phyloP scores from a whole-genome alignment of 257 asterid species.

The Nicotiana undulata region DNA sequence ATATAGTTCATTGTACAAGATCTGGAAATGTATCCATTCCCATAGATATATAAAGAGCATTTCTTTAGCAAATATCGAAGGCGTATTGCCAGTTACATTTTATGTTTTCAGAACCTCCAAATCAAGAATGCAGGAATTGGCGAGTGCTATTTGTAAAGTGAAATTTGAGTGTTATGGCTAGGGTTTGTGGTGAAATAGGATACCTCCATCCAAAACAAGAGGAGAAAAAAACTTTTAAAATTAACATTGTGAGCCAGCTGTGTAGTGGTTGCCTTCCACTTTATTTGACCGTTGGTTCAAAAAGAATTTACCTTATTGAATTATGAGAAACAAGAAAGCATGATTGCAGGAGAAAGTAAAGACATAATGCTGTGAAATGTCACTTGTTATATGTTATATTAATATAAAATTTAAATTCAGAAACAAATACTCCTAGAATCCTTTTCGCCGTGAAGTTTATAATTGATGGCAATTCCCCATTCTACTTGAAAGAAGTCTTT shows the following conservation, averaged over 20 bases:
- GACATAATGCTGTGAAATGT: background rate
- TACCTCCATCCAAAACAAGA: background rate
- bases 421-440: no score
- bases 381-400: no score
- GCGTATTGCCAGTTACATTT: background rate
- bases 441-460: background rate
- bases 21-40: slow-evolving; percentile 20
- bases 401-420: no score
- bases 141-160: background rate
- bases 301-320: background rate
- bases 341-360: background rate
- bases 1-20: slow-evolving; percentile 31
- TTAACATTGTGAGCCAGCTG: background rate
- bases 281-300: background rate
- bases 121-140: background rate
- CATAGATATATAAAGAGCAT: slow-evolving; percentile 23
- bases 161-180: background rate
- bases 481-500: background rate
- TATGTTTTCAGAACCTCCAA: background rate
- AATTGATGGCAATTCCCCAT: background rate
- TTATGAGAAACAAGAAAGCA: background rate
- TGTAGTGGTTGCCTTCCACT: background rate
- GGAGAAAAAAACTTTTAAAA: background rate
- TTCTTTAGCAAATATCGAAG: slow-evolving; percentile 13
- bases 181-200: background rate